phyloP scores from a whole-genome alignment of 2,329 filamentous ascomycete genomes.

The Diplodia seriata region DNA sequence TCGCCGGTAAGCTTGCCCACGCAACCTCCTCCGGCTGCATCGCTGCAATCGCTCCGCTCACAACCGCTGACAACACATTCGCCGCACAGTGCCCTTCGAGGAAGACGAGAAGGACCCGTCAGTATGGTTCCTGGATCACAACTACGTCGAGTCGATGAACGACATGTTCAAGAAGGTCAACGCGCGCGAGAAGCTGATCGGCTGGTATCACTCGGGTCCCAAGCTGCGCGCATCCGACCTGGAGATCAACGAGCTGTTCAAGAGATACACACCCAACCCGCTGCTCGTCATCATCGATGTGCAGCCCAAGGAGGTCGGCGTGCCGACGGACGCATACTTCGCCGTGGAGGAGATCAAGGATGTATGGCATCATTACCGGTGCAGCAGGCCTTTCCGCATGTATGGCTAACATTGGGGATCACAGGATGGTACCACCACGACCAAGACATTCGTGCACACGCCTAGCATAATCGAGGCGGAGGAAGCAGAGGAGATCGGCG shows the following conservation, averaged over 20 bases:
- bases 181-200: conserved; percentile 96
- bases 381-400: not conserved
- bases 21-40: not conserved
- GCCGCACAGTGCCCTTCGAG: conserved; percentile 83
- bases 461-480: conserved; percentile 98
- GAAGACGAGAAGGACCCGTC: conserved; percentile 98
- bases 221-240: conserved; percentile 96
- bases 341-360: conserved; percentile 99
- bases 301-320: conserved; percentile 95
- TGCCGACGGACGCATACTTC: conserved; percentile 98
- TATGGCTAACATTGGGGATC: conserved; percentile 16
- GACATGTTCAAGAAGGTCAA: conserved; percentile 99
- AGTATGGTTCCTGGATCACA: conserved; percentile 99
- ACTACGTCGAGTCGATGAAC: conserved; percentile 99
- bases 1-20: conserved; percentile 73
- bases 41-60: not conserved
- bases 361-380: conserved; percentile 63
- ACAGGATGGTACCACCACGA: conserved; percentile 94
- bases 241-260: conserved; percentile 99
- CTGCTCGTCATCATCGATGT: conserved; percentile 98
- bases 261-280: conserved; percentile 96
- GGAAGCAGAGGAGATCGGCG: conserved; percentile 98
- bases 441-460: conserved; percentile 97
- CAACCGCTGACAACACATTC: conserved; percentile 37
- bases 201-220: conserved; percentile 98